Evolutionary conservation across 257 asterid species (phyloP).

Genomic region (Primulina eburnea): DNA sequence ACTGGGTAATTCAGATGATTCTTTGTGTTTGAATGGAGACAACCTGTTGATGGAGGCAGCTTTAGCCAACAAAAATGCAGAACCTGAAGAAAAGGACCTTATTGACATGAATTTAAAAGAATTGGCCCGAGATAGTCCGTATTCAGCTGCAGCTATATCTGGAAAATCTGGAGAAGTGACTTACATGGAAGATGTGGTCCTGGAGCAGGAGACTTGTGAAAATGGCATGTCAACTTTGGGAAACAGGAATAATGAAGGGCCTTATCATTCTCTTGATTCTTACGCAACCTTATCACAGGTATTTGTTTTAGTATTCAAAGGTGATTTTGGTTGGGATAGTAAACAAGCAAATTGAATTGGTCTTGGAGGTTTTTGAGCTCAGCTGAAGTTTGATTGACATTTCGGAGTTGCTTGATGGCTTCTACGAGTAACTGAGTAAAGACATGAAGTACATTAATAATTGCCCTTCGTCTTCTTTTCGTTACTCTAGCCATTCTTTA

Average conservation of each 20-base stretch:
- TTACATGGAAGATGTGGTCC: slow-evolving; percentile 30
- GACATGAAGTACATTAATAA: neutral
- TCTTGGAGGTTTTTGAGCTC: slow-evolving; percentile 12
- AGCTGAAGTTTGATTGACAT: neutral
- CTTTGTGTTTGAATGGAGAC: slow-evolving; percentile 29
- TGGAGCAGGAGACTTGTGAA: slow-evolving; percentile 33
- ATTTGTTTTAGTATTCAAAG: slow-evolving; percentile 16
- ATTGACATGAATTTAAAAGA: slow-evolving; percentile 57
- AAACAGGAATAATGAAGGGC: slow-evolving; percentile 29
- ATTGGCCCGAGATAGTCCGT: slow-evolving; percentile 31
- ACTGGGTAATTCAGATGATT: slow-evolving; percentile 30
- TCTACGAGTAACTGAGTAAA: neutral
- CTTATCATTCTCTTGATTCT: slow-evolving; percentile 35
- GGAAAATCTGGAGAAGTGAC: slow-evolving; percentile 32
- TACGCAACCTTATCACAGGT: slow-evolving; percentile 55
- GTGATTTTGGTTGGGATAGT: neutral
- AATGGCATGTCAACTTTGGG: slow-evolving; percentile 32
- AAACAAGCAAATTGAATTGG: slow-evolving; percentile 5
- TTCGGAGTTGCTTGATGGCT: slow-evolving; percentile 4
- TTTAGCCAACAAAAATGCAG: slow-evolving; percentile 25
- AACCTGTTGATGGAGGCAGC: slow-evolving; percentile 32
- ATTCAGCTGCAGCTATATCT: slow-evolving; percentile 26
- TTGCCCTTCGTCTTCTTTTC: neutral
- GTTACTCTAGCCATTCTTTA: neutral
- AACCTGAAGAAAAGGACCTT: slow-evolving; percentile 40